Evolutionary conservation across 164 flowering plant genomes (phyloP), one percentile per base, ranked within the genome.

Genomic region (Cinnamomum micranthum): DNA sequence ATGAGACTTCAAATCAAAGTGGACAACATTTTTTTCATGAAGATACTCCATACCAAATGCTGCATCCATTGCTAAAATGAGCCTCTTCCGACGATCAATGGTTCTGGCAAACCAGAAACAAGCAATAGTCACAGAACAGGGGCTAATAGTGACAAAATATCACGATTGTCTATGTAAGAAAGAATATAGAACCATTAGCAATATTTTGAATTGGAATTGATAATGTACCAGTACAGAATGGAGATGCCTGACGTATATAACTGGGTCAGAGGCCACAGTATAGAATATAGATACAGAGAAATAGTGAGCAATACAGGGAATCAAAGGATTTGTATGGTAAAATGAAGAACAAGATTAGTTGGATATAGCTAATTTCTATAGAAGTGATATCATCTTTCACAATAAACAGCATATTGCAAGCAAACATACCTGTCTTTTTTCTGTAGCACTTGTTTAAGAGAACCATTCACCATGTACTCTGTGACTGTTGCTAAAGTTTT

Each of bases 31-130:
- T 76, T 83, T 87, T 72, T 72, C 80, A 74, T 87, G 88, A 65
- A 87, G 76, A 58, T 87, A 87, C 72, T 83, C 86, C 88, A 87
- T 84, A 0, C 90, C 90, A 84, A 84, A 84, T 52, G 90, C 87
- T 22, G 87, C 84, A 76, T 84, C 87, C 87, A 83, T 87, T n/a
- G 90, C 85, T 73, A 86, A 78, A 5, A 86, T 83, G 55, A 86
- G 47, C 80, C 86, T 82, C 82, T 86, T 87, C 28, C 87, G 82
- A 50, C 86, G 90, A 80, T 87, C 90, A 79, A 87, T 79, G 27
- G 82, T 81, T 76, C 87, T 85, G 80, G 60, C 50, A 74, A 66
- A 66, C 25, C 23, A 47, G 35, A 74, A 50, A 35, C 28, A 27
- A 62, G 35, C 74, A 27, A 25, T 17, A 11, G 20, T 67, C 50